Percentiles rank a stretch among this genome's conserved stretches.
Conservation (phyloP, 352 stramenopile genomes). For the Aphanomyces euteiches region DNA sequence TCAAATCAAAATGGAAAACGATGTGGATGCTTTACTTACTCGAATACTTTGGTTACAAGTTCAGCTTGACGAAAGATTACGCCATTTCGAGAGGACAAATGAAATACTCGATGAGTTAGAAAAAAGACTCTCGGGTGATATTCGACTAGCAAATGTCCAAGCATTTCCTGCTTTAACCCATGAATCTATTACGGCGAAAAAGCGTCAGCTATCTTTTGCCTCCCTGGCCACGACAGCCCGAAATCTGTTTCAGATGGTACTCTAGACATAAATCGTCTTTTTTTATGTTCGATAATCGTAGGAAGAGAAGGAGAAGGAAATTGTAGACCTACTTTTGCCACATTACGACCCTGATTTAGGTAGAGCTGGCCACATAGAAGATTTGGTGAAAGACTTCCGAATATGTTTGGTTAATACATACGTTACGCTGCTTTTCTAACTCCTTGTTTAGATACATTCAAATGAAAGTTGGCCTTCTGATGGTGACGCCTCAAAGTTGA, state of each 20-base stretch:
- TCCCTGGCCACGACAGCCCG: background rate
- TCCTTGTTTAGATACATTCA: background rate
- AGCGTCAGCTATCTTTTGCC: background rate
- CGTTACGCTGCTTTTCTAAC: background rate
- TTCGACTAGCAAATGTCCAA: constrained; percentile 15
- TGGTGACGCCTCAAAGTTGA: too few relatives aligned
- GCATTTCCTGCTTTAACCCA: background rate
- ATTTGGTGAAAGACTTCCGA: constrained; percentile 16
- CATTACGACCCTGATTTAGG: constrained; percentile 18
- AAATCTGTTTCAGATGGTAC: constrained; percentile 1
- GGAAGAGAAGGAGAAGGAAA: background rate
- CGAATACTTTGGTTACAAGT: constrained; percentile 24
- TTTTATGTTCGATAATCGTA: background rate
- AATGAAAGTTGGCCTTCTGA: background rate
- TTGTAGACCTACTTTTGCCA: constrained; percentile 20
- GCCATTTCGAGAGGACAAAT: background rate
- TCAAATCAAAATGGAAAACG: background rate
- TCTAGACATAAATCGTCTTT: background rate
- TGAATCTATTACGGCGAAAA: background rate
- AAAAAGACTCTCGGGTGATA: background rate
- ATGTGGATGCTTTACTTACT: background rate
- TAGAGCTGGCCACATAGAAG: constrained; percentile 17
- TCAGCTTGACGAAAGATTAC: constrained; percentile 11
- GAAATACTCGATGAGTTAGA: background rate
- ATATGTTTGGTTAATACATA: constrained; percentile 15